phyloP scores from a whole-genome alignment of 2,329 filamentous ascomycete species.

The Lachnellula arida region DNA sequence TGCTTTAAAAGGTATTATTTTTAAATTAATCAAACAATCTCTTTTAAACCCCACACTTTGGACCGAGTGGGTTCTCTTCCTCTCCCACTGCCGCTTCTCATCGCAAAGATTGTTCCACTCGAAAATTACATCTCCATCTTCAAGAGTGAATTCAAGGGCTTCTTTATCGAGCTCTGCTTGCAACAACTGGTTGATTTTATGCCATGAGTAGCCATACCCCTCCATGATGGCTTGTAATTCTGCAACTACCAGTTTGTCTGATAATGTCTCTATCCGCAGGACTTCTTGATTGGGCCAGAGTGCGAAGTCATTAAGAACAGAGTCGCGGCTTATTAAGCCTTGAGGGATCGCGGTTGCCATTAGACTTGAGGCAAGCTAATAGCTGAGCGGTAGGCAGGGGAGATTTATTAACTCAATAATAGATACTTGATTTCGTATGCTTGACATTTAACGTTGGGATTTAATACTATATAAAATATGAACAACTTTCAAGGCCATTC shows the following conservation, averaged over 20 bases:
- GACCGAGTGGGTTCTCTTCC: constrained; percentile 7
- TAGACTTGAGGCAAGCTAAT: too few relatives aligned
- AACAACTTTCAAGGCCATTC: too few relatives aligned
- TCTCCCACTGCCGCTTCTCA: constrained; percentile 14
- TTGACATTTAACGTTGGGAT: too few relatives aligned
- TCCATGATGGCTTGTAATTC: constrained; percentile 12
- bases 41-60: constrained; percentile 11
- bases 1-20: constrained; percentile 16
- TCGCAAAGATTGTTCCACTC: constrained; percentile 17
- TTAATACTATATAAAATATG: too few relatives aligned
- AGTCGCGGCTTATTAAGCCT: not conserved
- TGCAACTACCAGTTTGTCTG: constrained; percentile 6
- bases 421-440: too few relatives aligned
- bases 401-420: too few relatives aligned
- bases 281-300: constrained; percentile 8
- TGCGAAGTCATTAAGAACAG: not conserved
- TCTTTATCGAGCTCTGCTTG: constrained; percentile 10
- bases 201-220: constrained; percentile 13
- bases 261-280: constrained; percentile 10
- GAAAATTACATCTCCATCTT: constrained; percentile 14
- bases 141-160: constrained; percentile 10
- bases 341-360: not conserved
- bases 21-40: constrained; percentile 18
- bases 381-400: too few relatives aligned
- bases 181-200: constrained; percentile 13